Percentiles rank a stretch among this genome's conserved stretches.
Evolutionary conservation across 345 rosid genomes (phyloP).

Genomic region (Salix brachista): DNA sequence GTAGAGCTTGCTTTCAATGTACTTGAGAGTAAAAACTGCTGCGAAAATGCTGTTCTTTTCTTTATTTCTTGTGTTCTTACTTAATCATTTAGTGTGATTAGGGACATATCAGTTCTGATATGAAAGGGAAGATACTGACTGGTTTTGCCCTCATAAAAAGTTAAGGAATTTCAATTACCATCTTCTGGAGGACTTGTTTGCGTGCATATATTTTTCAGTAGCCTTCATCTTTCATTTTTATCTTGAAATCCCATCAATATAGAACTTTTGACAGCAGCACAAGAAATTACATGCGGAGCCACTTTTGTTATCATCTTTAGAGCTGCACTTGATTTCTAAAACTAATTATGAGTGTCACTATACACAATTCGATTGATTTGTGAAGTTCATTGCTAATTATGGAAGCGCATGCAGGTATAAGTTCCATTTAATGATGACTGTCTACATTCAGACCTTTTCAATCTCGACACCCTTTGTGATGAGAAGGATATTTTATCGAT

Average conservation of each 20-base stretch:
- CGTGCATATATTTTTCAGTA: neutral
- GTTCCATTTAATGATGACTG: neutral
- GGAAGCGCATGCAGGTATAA: neutral
- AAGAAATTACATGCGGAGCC: neutral
- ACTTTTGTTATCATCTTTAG: neutral
- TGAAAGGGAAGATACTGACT: neutral
- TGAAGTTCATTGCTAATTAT: neutral
- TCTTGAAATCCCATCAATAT: neutral
- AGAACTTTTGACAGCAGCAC: neutral
- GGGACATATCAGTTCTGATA: neutral
- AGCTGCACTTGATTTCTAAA: neutral
- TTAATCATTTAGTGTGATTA: neutral
- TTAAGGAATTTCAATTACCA: neutral
- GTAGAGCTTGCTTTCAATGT: neutral
- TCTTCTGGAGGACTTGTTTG: neutral
- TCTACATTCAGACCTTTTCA: neutral
- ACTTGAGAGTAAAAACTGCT: neutral
- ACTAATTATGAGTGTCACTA: neutral
- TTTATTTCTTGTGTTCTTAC: neutral
- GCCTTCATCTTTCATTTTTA: neutral
- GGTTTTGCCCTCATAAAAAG: neutral
- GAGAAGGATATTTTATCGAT: neutral
- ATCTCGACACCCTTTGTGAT: neutral
- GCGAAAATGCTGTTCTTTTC: neutral
- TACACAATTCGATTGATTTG: neutral